Evolutionary conservation across 1,139 yeast species (phyloP), one percentile per base, ranked within the genome.

Genomic region (Hyphopichia wangnamkhiaoensis): DNA sequence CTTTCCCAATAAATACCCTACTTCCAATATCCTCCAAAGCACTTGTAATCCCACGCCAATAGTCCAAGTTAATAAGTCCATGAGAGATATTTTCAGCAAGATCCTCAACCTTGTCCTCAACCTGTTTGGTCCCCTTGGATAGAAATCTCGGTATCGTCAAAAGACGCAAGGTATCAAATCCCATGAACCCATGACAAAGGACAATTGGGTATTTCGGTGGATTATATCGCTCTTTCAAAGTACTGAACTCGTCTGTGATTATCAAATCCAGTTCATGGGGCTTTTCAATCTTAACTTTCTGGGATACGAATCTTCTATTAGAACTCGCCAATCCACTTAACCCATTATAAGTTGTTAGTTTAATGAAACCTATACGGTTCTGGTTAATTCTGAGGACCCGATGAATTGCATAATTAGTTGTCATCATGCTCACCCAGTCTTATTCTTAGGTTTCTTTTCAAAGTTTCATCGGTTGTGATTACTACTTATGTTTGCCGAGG

Each of bases 141-240:
- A 33, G 43, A 17, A 41, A 35, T 23, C 43, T 49, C 9, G 57
- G 56, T 33, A 46, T 43, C 2, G 81, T 84, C n/a, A 77, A 50
- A 7, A 80, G 61, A 17, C 76, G 57, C 39, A 84, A 56, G 44
- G 71, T 72, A 51, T 86, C 95, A 49, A 87, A 88, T 0, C 96
- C 96, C 0, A 88, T 79, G 30, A 88, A 71, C 0, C 96, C 96
- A 64, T 88, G 96, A 50, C 96, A 88, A 25, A 88, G 61, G 0
- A 88, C 85, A 2, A 88, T 75, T 0, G 96, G 95, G 54, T 75
- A 67, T 35, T 63, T 65, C 1, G 79, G 74, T 0, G 71, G 58
- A 4, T 51, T 41, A 46, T 69, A 71, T 35, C 56, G 45, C 27
- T 53, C 54, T 34, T 56, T 47, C 13, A 56, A 27, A 30, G 31